phyloP scores from a whole-genome alignment of 1,284 basidiomycete species.

The Singerocomus rubriflavus region DNA sequence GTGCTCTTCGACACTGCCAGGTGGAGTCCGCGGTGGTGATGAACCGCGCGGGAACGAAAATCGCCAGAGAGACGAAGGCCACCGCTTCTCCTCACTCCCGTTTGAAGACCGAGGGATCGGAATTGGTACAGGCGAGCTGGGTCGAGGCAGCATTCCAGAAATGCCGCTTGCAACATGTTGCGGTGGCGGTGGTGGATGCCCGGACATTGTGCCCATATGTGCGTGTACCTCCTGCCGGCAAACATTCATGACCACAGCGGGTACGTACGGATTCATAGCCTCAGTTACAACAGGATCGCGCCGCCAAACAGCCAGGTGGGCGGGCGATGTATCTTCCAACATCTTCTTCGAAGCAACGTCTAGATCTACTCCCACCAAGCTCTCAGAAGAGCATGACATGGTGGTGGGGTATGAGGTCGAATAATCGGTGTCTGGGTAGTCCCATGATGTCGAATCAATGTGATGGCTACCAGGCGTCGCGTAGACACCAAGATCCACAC shows the following conservation, averaged over 20 bases:
- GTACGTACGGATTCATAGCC: constrained; percentile 27
- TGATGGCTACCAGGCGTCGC: constrained; percentile 35
- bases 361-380: constrained; percentile 35
- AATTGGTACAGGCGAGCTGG: constrained; percentile 34
- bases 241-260: constrained; percentile 29
- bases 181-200: constrained; percentile 12
- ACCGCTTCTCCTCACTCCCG: constrained; percentile 35
- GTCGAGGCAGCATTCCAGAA: constrained; percentile 20
- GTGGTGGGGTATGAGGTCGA: constrained; percentile 35
- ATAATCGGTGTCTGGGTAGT: constrained; percentile 31
- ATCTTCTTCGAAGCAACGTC: constrained; percentile 32
- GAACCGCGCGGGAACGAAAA: constrained; percentile 41
- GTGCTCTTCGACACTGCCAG: constrained; percentile 19
- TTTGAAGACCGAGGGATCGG: constrained; percentile 34
- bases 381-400: constrained; percentile 28
- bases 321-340: constrained; percentile 31
- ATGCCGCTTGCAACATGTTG: constrained; percentile 16
- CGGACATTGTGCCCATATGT: constrained; percentile 5
- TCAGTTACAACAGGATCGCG: constrained; percentile 28
- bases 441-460: constrained; percentile 31
- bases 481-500: constrained; percentile 39
- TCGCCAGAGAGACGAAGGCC: constrained; percentile 41
- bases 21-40: constrained; percentile 30
- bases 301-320: constrained; percentile 33
- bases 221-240: constrained; percentile 26